A percentile compares a stretch with the other conserved stretches of the same genome.
phyloP scores from a whole-genome alignment of 2,329 filamentous ascomycete species.

The Zymoseptoria tritici region DNA sequence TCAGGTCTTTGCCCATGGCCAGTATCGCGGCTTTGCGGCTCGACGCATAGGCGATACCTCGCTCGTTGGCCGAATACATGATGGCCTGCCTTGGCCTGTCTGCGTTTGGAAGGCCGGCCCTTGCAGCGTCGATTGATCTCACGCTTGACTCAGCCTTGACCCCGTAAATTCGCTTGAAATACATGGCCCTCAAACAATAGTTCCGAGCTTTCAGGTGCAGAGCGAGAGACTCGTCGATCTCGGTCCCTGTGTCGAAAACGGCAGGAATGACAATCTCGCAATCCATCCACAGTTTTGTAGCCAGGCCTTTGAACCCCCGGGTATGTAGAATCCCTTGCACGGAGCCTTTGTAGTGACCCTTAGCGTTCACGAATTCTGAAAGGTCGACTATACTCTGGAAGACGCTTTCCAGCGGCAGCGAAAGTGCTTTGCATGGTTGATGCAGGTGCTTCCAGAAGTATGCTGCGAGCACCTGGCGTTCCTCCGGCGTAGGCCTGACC shows the following conservation, averaged over 20 bases:
- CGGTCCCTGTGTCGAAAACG: neutral
- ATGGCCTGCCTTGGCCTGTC: neutral
- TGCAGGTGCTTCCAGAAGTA: slow-evolving; percentile 5
- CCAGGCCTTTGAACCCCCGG: neutral
- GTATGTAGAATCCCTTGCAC: neutral
- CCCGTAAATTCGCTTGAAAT: neutral
- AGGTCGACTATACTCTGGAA: neutral
- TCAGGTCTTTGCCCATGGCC: neutral
- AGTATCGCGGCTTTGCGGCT: too few species aligned
- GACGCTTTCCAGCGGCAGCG: neutral
- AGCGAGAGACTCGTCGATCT: neutral
- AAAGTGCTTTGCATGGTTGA: slow-evolving; percentile 1
- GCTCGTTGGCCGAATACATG: neutral
- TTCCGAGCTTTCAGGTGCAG: neutral
- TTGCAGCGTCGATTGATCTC: too few species aligned
- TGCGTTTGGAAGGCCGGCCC: neutral
- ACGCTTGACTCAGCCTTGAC: neutral
- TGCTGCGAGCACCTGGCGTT: neutral
- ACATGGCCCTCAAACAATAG: neutral
- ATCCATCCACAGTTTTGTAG: neutral
- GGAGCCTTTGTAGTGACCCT: neutral
- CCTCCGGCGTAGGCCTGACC: neutral
- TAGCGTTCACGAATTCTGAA: neutral
- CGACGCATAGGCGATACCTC: too few species aligned
- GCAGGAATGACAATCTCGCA: neutral